phyloP scores from a whole-genome alignment of 306 rosid species.

The Elaeagnus macrophylla region DNA sequence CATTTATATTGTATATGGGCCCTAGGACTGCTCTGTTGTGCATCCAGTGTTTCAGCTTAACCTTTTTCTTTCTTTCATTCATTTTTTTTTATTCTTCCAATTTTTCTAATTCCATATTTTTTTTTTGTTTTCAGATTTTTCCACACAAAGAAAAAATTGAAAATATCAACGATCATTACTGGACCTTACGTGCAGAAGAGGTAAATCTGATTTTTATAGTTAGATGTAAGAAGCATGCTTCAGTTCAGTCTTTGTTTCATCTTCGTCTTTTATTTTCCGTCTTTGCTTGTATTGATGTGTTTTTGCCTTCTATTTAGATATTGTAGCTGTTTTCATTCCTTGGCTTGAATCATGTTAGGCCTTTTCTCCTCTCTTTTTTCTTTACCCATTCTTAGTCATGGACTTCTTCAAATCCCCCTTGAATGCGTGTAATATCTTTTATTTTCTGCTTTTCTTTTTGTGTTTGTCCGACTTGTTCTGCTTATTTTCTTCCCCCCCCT shows the following conservation, averaged over 20 bases:
- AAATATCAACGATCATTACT: conserved; percentile 60
- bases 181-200: conserved; percentile 68
- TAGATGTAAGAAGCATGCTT: too few relatives aligned
- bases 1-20: too few relatives aligned
- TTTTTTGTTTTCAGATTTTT: conserved; percentile 36
- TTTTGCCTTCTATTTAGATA: not conserved
- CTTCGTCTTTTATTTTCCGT: not conserved
- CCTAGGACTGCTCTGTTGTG: too few relatives aligned
- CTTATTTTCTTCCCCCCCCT: not conserved
- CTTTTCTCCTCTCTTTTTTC: too few relatives aligned
- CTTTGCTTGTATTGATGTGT: not conserved
- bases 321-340: not conserved
- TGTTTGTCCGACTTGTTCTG: not conserved
- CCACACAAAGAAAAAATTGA: conserved; percentile 48
- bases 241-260: too few relatives aligned
- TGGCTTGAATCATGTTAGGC: too few relatives aligned
- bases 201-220: conserved; percentile 12
- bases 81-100: not conserved
- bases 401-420: too few relatives aligned
- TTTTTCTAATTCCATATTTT: not conserved
- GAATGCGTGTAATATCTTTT: too few relatives aligned
- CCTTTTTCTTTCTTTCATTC: not conserved
- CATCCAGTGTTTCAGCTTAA: too few relatives aligned
- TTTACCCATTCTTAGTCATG: too few relatives aligned
- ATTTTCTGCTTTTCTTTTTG: not conserved